Evolutionary conservation across 805 yeast genomes (phyloP), one percentile per base, ranked within the genome.

Genomic region (Yarrowia phangngaensis): DNA sequence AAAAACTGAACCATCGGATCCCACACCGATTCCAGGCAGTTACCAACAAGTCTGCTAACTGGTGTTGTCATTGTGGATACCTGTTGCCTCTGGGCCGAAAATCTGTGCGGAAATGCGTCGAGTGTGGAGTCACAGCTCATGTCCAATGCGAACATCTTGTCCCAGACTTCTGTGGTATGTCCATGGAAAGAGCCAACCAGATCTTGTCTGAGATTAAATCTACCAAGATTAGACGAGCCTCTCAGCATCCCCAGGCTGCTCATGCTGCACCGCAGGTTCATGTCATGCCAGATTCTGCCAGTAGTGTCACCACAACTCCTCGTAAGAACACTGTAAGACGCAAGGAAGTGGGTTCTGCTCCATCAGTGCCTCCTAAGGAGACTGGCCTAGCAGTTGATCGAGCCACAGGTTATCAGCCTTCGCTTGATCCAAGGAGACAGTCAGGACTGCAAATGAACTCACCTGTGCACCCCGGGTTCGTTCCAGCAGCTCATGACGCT

Each of bases 41-140:
- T 20, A 76, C 92, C 13, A 92, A 92, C 61, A 81, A 88, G 67
- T 94, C 96, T 59, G 94, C 99, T 2, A 89, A 90, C 62, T 92
- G 99, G 99, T 92, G 99, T 69, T 92, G 97, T 59, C 99, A 92
- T 64, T 92, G 99, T 74, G 99, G 99, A 53, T 87, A 87, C 62
- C 80, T 92, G 46, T 72, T 92, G 54, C 97, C 98, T 13, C 82
- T 96, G 83, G 95, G 97, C 47, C 79, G 82, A 60, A 88, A 87
- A 65, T 88, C 85, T 58, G 94, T 89, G 8, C 75, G 96, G 45
- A 92, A 87, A 64, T 90, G 98, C 73, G 70, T 83, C 4, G 74
- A 70, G 56, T 92, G 98, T 78, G 95, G 95, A 22, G 79, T 88
- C 15, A 86, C 90, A 82, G 90, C 95, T 60, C 99, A 92, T 62